phyloP scores from a whole-genome alignment of 164 flowering plant species.

The Magnolia officinalis region DNA sequence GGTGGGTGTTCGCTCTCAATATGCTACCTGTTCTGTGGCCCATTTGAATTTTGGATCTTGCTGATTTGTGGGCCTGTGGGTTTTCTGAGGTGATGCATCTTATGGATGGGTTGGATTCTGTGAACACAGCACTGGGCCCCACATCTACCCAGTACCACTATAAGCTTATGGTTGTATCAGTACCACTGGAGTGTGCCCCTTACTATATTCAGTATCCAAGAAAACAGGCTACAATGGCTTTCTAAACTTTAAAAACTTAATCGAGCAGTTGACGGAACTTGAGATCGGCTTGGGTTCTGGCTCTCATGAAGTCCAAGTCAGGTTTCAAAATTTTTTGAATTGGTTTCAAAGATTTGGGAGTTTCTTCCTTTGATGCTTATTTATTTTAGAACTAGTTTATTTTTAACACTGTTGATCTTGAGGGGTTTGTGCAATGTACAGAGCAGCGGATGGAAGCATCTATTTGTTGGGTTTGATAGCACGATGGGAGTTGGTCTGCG shows the following conservation, averaged over 20 bases:
- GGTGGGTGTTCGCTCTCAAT: no score
- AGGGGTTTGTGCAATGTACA: constrained; percentile 30
- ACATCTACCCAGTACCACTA: no score
- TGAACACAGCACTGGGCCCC: no score
- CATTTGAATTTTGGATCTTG: no score
- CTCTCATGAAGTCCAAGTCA: background rate
- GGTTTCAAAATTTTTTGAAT: background rate
- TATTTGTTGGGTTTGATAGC: constrained; percentile 90
- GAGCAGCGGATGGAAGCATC: constrained; percentile 59
- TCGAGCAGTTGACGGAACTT: background rate
- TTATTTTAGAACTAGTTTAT: background rate
- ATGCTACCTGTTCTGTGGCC: no score
- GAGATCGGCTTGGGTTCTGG: background rate
- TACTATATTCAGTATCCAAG: background rate
- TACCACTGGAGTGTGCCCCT: no score
- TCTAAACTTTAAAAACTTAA: no score
- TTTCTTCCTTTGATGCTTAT: background rate
- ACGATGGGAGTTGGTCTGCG: constrained; percentile 68
- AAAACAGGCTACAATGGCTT: background rate
- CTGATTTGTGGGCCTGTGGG: no score
- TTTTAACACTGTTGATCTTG: background rate
- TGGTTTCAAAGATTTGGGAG: background rate
- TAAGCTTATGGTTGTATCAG: no score
- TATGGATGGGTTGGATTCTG: no score
- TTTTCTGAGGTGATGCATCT: no score